Evolutionary conservation across 352 stramenopile species (phyloP), one percentile per base, ranked within the genome.

Genomic region (Globisporangium rhizosaccharum): DNA sequence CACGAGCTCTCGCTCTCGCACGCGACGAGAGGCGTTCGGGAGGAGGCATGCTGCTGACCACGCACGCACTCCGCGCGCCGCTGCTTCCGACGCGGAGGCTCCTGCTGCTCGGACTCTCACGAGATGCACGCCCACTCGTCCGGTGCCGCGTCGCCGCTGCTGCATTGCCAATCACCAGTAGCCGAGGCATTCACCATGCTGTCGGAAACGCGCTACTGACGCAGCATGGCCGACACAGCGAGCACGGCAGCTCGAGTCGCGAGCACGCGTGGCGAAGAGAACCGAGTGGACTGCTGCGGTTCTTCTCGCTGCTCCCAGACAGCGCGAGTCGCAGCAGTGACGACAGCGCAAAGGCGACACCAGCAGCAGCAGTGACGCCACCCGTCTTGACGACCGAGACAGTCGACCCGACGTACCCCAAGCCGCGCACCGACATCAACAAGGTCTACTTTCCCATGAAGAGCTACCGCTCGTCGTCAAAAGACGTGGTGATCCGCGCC

Each of bases 401-500:
- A 2, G 62, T 79, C 23, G 70, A 85, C 49, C 66, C 69, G 25
- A 75, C 68, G 59, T 75, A 78, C 56, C 75, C 70, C 14, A 81
- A 82, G 57, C 77, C 72, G n/a, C 77, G 77, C 18, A 85, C 82
- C 39, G 85, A 94, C 57, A 83, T 94, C 49, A 91, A 92, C 70
- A 88, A 92, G 65, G 81, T 79, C 23, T 94, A 94, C 57, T 94
- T 92, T 56, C 85, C 85, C 14, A 81, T 80, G 42, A 88, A 94
- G 63, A 67, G 71, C n/a, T 92, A 87, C 59, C 80, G 78, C 9
- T 82, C 80, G 58, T 86, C 85, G 51, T 94, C 85, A 3, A 73
- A 77, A 26, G 80, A 90, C 56, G 82, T 92, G 37, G 85, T 94
- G 51, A 76, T 94, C 42, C 76, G 75, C 26, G 97, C 97, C 18